Evolutionary conservation across 495 filamentous ascomycete genomes (phyloP).

Genomic region (Penicillium parvum): DNA sequence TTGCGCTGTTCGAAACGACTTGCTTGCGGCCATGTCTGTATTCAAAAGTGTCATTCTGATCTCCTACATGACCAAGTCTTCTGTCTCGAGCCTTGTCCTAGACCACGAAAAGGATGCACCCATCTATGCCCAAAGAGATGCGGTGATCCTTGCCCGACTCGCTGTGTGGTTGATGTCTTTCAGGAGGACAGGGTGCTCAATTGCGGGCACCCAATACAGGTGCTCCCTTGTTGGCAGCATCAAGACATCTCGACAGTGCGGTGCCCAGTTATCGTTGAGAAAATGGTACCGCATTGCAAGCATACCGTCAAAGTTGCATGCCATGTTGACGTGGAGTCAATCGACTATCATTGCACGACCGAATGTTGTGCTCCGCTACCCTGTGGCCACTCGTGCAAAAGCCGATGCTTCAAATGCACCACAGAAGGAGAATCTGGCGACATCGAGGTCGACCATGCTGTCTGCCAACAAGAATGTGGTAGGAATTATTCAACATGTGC

Average conservation of each 20-base stretch:
- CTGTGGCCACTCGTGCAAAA: conserved; percentile 62
- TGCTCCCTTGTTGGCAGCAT: conserved; percentile 50
- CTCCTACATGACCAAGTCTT: conserved; percentile 57
- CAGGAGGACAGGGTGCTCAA: conserved; percentile 40
- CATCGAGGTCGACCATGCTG: conserved; percentile 39
- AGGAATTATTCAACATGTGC: conserved; percentile 52
- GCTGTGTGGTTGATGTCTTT: conserved; percentile 41
- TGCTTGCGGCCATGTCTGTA: conserved; percentile 67
- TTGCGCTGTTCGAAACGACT: conserved; percentile 11
- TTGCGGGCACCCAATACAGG: conserved; percentile 54
- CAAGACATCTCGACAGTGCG: conserved; percentile 35
- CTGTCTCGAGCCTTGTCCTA: conserved; percentile 59
- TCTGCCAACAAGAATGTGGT: conserved; percentile 51
- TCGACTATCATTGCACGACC: conserved; percentile 40
- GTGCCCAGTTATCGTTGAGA: conserved; percentile 38
- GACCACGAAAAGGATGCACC: conserved; percentile 51
- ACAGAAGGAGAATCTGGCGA: conserved; percentile 19
- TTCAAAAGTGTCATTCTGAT: conserved; percentile 65
- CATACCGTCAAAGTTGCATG: conserved; percentile 53
- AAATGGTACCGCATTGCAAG: conserved; percentile 47
- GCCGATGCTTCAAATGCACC: conserved; percentile 48
- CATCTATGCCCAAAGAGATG: conserved; percentile 61
- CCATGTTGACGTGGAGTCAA: conserved; percentile 31
- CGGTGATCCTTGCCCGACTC: conserved; percentile 51
- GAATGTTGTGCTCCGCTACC: conserved; percentile 41